phyloP scores from a whole-genome alignment of 129 eudicot genomes.

The Mikania micrantha region DNA sequence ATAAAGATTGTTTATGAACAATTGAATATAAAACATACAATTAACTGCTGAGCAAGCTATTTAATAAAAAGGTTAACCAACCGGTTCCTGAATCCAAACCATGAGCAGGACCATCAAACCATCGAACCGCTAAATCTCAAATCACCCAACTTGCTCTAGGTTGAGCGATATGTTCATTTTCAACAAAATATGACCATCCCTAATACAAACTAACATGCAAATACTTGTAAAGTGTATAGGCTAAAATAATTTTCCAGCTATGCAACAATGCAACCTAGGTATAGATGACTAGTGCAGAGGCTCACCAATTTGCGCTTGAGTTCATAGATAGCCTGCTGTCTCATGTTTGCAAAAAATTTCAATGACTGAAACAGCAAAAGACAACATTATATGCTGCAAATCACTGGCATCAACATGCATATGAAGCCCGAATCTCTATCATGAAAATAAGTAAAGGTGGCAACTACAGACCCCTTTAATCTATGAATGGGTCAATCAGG shows the following conservation, averaged over 20 bases:
- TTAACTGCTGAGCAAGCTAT: too few species aligned
- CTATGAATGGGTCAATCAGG: not conserved
- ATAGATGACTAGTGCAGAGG: not conserved
- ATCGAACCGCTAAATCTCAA: not conserved
- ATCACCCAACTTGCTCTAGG: not conserved
- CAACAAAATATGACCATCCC: not conserved
- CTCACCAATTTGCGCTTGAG: constrained; percentile 66
- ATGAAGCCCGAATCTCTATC: not conserved
- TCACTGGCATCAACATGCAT: not conserved
- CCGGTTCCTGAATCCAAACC: too few species aligned
- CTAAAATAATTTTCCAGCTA: not conserved
- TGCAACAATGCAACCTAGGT: not conserved
- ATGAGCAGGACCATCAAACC: too few species aligned
- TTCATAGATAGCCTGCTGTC: constrained; percentile 51
- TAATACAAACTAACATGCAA: not conserved
- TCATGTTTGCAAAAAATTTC: constrained; percentile 68
- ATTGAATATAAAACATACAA: not conserved
- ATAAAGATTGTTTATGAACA: not conserved
- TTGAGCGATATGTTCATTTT: not conserved
- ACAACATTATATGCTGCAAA: constrained; percentile 6
- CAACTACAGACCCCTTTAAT: not conserved
- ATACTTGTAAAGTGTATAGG: not conserved
- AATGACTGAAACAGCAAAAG: constrained; percentile 48
- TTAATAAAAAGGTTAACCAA: too few species aligned
- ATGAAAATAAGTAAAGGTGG: not conserved